Percentiles rank a stretch among this genome's conserved stretches.
Evolutionary conservation across 192 early-diverging fungal species (phyloP).

Genomic region (Podila minutissima): DNA sequence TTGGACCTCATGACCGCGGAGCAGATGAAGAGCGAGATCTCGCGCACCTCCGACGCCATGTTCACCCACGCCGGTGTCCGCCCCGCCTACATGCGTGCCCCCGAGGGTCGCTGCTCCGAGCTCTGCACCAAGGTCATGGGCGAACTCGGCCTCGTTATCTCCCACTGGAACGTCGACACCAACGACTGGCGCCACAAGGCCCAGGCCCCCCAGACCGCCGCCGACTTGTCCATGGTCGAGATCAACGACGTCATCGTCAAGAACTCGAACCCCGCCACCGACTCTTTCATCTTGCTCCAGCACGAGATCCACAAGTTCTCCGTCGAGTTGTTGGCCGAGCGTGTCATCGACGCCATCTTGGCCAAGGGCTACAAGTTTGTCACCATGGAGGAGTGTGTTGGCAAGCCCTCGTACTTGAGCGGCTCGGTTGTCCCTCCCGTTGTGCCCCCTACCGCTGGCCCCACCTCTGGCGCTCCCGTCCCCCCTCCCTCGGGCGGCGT

Average conservation of each 20-base stretch:
- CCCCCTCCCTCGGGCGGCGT: background rate
- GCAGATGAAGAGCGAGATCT: slow-evolving; percentile 53
- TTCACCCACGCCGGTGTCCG: slow-evolving; percentile 58
- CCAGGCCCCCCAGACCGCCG: slow-evolving; percentile 1
- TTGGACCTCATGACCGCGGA: slow-evolving; percentile 55
- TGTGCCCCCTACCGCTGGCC: background rate
- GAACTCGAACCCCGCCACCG: slow-evolving; percentile 30
- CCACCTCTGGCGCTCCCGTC: background rate
- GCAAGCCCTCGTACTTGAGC: slow-evolving; percentile 47
- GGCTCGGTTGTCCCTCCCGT: slow-evolving; percentile 16
- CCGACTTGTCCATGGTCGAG: slow-evolving; percentile 23
- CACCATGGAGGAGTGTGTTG: slow-evolving; percentile 53
- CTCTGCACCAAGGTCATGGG: slow-evolving; percentile 41
- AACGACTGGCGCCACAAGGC: slow-evolving; percentile 50
- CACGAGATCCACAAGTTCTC: slow-evolving; percentile 55
- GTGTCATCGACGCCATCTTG: slow-evolving; percentile 40
- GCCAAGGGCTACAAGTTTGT: slow-evolving; percentile 51
- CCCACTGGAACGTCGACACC: slow-evolving; percentile 55
- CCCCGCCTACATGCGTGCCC: slow-evolving; percentile 70
- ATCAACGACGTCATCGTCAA: slow-evolving; percentile 33
- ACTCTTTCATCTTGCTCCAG: slow-evolving; percentile 51
- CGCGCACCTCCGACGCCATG: slow-evolving; percentile 59
- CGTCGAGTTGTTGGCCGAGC: slow-evolving; percentile 31
- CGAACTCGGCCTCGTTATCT: slow-evolving; percentile 32
- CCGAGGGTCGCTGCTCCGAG: slow-evolving; percentile 55